Percentiles rank a stretch among this genome's conserved stretches.
These are phyloP conservation scores for Castanospermum australe DNA, from an alignment of 306 rosid genomes.

Conservation along the genomic window DNA sequence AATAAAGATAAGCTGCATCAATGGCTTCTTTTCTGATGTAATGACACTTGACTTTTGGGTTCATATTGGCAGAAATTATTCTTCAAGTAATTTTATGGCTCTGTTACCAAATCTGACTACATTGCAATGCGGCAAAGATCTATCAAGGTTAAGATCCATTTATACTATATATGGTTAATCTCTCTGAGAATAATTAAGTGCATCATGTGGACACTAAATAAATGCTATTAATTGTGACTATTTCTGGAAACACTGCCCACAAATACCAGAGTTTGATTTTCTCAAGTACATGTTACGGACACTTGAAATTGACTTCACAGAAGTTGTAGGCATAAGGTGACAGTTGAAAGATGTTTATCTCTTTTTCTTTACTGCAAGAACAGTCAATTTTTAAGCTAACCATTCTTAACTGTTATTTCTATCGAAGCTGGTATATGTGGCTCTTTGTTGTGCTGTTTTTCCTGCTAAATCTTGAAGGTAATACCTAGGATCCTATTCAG, in stretches of 20 bases:
- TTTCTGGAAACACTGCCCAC: conserved; percentile 50
- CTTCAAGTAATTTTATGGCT: conserved; percentile 77
- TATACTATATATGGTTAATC: background rate
- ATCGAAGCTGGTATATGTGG: conserved; percentile 85
- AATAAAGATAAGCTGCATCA: no score
- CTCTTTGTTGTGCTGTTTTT: conserved; percentile 86
- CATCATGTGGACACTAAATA: background rate
- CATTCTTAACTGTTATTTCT: conserved; percentile 1
- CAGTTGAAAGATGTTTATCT: background rate
- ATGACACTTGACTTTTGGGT: conserved; percentile 14
- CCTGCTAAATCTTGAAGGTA: conserved; percentile 78
- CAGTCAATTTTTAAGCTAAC: conserved; percentile 4
- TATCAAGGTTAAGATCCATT: conserved; percentile 54
- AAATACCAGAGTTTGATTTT: conserved; percentile 39
- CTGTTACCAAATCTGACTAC: conserved; percentile 76
- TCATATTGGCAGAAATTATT: conserved; percentile 60
- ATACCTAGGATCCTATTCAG: conserved; percentile 12
- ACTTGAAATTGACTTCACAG: conserved; percentile 74
- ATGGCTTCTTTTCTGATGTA: background rate
- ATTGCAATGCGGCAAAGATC: conserved; percentile 72
- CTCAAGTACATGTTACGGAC: conserved; percentile 52
- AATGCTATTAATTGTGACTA: background rate
- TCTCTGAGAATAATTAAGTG: background rate
- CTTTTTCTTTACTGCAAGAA: background rate
- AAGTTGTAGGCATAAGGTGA: conserved; percentile 85